Evolutionary conservation across 192 early-diverging fungal species (phyloP), one percentile per base, ranked within the genome.

Genomic region (Thamnidium elegans): DNA sequence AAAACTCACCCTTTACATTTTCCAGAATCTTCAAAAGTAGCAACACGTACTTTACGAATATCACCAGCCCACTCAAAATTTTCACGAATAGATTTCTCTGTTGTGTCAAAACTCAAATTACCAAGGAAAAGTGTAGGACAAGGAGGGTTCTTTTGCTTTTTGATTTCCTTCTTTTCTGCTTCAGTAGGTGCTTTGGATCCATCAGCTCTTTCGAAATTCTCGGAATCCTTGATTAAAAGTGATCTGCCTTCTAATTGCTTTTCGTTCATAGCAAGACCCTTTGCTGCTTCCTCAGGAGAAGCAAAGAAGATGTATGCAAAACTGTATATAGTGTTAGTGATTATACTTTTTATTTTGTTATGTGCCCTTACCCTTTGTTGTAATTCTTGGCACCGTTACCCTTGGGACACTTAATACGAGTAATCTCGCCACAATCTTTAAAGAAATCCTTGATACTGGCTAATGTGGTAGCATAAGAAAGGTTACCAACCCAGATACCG

Each of bases 281-380:
- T 65, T 21, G 44, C 63, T 55, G 84, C 71, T 20, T 83, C 74
- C 20, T 81, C 83, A 13, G 72, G 63, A 14, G 80, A 62, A 36
- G 79, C 71, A 66, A 90, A 90, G 58, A 89, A 86, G 1, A 90
- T 83, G 62, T 89, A 89, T 19, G 87, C 89, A 69, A 89, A 90
- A 5, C 89, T 85, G 17, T 54, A 15, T 21, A 39, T 3, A 3
- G 9, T 26, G 26, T 26, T 26, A 26, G 15, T 44, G 19, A 9
- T 26, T 26, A 30, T 11, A 31, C 26, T 55, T n/a, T n/a, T n/a
- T 2, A 15, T 8, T 6, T 50, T 19, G 48, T 19, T 50, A 20
- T n/a, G 13, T 50, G 48, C 19, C 9, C 36, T 61, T 71, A 76
- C 70, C 75, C 70, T 68, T 68, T 62, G 31, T 78, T 78, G 45